Percentiles rank a stretch among this genome's conserved stretches.
Conservation (phyloP, 306 rosid genomes). For the Calophaca sinica region DNA sequence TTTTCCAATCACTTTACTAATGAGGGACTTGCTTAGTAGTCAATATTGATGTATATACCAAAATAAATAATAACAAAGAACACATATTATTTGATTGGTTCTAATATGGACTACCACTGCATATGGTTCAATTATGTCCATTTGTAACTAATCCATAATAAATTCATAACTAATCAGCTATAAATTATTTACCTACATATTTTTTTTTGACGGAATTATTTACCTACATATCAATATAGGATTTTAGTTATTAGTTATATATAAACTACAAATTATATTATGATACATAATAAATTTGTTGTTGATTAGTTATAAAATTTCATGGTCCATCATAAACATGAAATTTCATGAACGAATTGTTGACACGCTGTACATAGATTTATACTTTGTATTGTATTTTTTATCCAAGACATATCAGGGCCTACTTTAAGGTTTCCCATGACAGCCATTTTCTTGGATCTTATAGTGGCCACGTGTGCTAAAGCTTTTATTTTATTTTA, state of each 20-base stretch:
- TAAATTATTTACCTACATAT: no score
- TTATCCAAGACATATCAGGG: slow-evolving; percentile 41
- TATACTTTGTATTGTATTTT: neutral
- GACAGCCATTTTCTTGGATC: slow-evolving; percentile 25
- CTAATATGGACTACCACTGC: neutral
- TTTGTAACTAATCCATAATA: neutral
- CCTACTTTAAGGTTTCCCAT: slow-evolving; percentile 42
- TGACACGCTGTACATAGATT: neutral
- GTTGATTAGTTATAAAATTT: no score
- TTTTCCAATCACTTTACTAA: neutral
- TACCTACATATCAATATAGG: neutral
- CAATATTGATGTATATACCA: slow-evolving; percentile 27
- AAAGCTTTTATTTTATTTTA: no score
- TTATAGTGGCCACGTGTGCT: neutral
- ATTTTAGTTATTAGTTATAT: neutral
- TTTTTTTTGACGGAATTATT: no score
- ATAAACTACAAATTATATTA: neutral
- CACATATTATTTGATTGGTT: slow-evolving; percentile 2
- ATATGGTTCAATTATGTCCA: neutral
- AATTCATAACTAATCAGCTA: neutral
- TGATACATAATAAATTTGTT: no score
- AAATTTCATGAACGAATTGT: no score
- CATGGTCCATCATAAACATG: neutral
- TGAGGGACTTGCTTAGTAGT: slow-evolving; percentile 27
- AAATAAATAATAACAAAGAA: neutral